Evolutionary conservation across 2,329 filamentous ascomycete species (phyloP).

Genomic region (Nigrograna mackinnonii): DNA sequence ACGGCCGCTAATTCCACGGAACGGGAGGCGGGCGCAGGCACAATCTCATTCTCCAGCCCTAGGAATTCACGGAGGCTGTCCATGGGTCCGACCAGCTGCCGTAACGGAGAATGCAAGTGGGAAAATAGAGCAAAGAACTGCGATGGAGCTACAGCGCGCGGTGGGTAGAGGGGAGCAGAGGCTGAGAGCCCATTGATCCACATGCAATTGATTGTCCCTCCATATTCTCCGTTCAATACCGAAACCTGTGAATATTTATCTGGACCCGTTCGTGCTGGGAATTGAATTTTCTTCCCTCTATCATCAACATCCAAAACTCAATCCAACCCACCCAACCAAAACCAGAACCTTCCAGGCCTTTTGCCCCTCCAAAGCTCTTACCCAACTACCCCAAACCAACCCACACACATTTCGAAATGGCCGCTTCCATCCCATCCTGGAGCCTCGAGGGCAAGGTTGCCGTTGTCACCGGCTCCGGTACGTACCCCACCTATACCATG

Average conservation of each 20-base stretch:
- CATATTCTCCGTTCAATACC: slow-evolving; percentile 35
- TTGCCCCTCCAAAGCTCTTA: not conserved
- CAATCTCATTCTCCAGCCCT: slow-evolving; percentile 29
- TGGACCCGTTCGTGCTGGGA: slow-evolving; percentile 12
- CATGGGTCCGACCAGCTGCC: slow-evolving; percentile 31
- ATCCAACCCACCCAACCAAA: slow-evolving; percentile 6
- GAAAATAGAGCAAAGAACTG: slow-evolving; percentile 16
- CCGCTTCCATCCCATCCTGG: slow-evolving; percentile 49
- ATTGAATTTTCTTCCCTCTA: slow-evolving; percentile 13
- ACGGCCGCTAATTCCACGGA: slow-evolving; percentile 28
- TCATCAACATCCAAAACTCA: slow-evolving; percentile 15
- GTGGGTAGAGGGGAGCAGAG: slow-evolving; percentile 23
- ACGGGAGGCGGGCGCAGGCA: slow-evolving; percentile 25
- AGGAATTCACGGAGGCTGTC: slow-evolving; percentile 24
- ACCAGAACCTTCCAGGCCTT: not conserved
- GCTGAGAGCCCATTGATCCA: slow-evolving; percentile 14
- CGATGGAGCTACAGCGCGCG: too few species aligned
- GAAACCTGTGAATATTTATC: slow-evolving; percentile 37
- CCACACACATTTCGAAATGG: slow-evolving; percentile 38
- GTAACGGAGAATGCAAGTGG: slow-evolving; percentile 18
- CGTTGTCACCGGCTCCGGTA: slow-evolving; percentile 57
- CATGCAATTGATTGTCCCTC: slow-evolving; percentile 24
- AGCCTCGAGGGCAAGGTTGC: slow-evolving; percentile 59
- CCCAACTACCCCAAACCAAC: slow-evolving; percentile 15
- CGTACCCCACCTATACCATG: slow-evolving; percentile 13